A percentile compares a stretch with the other conserved stretches of the same genome.
These are phyloP conservation scores for Hypericum androsaemum DNA, from an alignment of 345 rosid species.

Conservation along the genomic window DNA sequence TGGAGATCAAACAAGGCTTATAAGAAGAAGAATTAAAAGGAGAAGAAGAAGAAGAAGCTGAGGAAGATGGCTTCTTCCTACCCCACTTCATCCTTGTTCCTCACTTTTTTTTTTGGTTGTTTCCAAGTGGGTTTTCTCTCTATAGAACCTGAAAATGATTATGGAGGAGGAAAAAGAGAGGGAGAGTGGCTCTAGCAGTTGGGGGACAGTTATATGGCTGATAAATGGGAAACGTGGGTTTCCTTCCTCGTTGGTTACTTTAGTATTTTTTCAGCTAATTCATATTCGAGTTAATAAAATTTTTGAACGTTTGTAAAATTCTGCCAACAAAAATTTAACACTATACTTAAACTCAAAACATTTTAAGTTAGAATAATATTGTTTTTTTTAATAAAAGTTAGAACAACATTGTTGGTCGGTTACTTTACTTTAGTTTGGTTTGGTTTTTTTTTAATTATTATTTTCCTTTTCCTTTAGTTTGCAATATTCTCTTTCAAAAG, in stretches of 20 bases:
- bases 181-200: slow-evolving; percentile 22
- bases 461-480: background rate
- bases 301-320: too few relatives aligned
- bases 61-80: slow-evolving; percentile 31
- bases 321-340: too few relatives aligned
- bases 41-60: background rate
- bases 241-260: slow-evolving; percentile 1
- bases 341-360: too few relatives aligned
- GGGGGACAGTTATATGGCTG: slow-evolving; percentile 30
- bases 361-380: too few relatives aligned
- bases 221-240: slow-evolving; percentile 44
- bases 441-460: slow-evolving; percentile 10
- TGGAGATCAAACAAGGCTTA: slow-evolving; percentile 38
- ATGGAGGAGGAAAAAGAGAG: slow-evolving; percentile 13
- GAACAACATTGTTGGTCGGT: too few relatives aligned
- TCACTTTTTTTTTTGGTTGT: background rate
- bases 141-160: slow-evolving; percentile 13
- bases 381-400: too few relatives aligned
- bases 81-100: slow-evolving; percentile 54
- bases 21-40: slow-evolving; percentile 13
- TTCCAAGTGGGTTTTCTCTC: slow-evolving; percentile 1
- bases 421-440: too few relatives aligned
- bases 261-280: too few relatives aligned
- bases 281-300: too few relatives aligned
- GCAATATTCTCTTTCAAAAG: slow-evolving; percentile 33